Evolutionary conservation across 345 rosid genomes (phyloP).

Genomic region (Aquilaria sinensis): DNA sequence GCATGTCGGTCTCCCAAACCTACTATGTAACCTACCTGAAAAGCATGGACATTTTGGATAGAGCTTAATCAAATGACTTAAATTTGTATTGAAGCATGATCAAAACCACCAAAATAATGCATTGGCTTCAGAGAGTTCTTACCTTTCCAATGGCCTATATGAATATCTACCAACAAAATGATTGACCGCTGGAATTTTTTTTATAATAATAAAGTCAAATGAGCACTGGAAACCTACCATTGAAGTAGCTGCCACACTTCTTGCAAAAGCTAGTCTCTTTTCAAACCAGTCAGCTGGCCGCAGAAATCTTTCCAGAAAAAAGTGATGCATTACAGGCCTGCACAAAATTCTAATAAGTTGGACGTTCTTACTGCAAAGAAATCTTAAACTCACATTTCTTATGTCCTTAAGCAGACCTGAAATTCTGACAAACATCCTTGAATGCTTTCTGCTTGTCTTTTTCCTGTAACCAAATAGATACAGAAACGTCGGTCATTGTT

Average conservation of each 20-base stretch:
- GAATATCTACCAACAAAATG: no score
- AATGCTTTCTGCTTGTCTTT: conserved; percentile 86
- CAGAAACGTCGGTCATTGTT: background rate
- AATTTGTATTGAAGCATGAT: no score
- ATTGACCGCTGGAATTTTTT: no score
- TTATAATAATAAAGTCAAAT: background rate
- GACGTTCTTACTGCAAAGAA: conserved; percentile 7
- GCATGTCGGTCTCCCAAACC: conserved; percentile 98
- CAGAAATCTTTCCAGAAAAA: conserved; percentile 82
- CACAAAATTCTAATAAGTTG: conserved; percentile 20
- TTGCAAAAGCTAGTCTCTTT: conserved; percentile 93
- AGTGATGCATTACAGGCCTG: conserved; percentile 98
- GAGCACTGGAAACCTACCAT: conserved; percentile 47
- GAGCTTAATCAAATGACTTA: no score
- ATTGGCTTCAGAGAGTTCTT: no score
- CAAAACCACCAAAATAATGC: no score
- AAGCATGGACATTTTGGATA: conserved; percentile 6
- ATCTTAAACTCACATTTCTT: conserved; percentile 3
- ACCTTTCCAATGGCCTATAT: no score
- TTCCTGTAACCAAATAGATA: conserved; percentile 33
- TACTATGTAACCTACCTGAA: conserved; percentile 95
- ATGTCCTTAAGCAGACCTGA: conserved; percentile 52
- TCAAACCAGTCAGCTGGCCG: conserved; percentile 99
- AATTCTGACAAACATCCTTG: conserved; percentile 71
- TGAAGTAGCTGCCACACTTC: conserved; percentile 95